Evolutionary conservation across 1,284 basidiomycete genomes (phyloP).

Genomic region (Ganoderma leucocontextum): DNA sequence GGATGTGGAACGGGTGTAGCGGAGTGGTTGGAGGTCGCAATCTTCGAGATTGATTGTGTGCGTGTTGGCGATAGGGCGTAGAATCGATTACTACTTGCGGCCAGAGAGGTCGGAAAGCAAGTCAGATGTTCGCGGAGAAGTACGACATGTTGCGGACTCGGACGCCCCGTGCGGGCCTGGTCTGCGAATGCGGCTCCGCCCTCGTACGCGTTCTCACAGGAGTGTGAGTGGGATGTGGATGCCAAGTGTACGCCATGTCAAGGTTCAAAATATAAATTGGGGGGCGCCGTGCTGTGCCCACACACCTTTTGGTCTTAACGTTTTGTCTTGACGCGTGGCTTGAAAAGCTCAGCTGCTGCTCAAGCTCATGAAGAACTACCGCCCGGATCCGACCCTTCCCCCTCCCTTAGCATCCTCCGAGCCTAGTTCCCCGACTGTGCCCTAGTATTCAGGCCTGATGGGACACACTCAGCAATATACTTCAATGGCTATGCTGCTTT

Average conservation of each 20-base stretch:
- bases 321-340: not conserved
- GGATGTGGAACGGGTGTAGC: not conserved
- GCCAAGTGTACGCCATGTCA: not conserved
- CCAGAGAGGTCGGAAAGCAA: not conserved
- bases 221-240: not conserved
- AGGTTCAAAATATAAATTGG: not conserved
- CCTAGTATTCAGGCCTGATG: too few species aligned
- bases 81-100: not conserved
- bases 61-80: not conserved
- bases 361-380: too few species aligned
- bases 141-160: constrained; percentile 5
- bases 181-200: not conserved
- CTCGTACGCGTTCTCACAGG: not conserved
- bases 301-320: not conserved
- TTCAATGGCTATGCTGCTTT: too few species aligned
- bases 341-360: not conserved
- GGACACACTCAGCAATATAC: too few species aligned
- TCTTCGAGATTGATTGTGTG: not conserved
- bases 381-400: too few species aligned
- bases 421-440: too few species aligned
- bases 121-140: constrained; percentile 11
- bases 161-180: not conserved
- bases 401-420: too few species aligned
- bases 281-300: not conserved
- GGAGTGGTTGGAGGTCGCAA: not conserved